A percentile compares a stretch with the other conserved stretches of the same genome.
Conservation (phyloP, 345 rosid genomes). For the Mallotus nudiflorus region DNA sequence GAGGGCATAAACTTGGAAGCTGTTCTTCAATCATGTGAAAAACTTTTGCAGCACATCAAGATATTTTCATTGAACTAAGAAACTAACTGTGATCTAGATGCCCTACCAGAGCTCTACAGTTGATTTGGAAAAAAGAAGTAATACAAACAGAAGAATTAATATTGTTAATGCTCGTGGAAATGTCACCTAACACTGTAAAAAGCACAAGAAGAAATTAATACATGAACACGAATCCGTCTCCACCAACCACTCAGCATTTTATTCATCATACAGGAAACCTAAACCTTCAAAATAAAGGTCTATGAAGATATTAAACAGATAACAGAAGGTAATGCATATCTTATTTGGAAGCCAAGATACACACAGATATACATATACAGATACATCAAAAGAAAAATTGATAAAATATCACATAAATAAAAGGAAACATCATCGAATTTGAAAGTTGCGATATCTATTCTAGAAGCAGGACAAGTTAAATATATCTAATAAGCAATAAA, state of each 20-base stretch:
- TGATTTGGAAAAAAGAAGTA: slow-evolving; percentile 3
- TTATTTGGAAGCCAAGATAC: neutral
- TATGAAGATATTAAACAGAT: too few species aligned
- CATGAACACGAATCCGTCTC: neutral
- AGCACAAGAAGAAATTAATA: neutral
- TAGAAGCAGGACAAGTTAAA: neutral
- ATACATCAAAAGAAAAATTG: too few species aligned
- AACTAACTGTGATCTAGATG: neutral
- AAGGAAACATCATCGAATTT: too few species aligned
- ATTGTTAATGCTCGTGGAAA: neutral
- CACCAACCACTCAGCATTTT: neutral
- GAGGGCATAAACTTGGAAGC: neutral
- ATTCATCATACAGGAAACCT: neutral
- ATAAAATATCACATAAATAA: too few species aligned
- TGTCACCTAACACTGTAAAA: neutral
- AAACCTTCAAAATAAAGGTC: neutral
- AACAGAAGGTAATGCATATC: neutral
- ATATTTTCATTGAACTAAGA: neutral
- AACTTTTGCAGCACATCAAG: neutral
- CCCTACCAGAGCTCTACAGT: neutral
- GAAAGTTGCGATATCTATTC: neutral
- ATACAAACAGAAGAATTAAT: neutral
- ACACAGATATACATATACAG: neutral
- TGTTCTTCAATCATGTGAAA: neutral
- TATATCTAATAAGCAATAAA: neutral